These are phyloP conservation scores for Saprolegnia parasitica DNA, from an alignment of 352 stramenopile species.

Conservation along the genomic window DNA sequence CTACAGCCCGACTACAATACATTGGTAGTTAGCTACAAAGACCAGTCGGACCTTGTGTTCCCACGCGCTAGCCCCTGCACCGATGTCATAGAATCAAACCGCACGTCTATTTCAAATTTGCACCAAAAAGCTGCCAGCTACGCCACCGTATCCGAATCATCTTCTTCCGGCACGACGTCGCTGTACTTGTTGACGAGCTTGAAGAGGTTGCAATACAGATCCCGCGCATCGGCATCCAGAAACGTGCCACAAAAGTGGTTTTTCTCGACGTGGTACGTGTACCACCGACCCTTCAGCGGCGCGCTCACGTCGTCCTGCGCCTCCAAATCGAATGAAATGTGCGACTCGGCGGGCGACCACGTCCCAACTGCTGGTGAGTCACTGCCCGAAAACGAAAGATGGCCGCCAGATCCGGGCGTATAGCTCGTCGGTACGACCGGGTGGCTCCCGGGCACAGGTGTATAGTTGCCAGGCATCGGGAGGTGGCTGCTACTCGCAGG, in stretches of 20 bases:
- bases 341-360: constrained; percentile 6
- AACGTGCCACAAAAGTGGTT: constrained; percentile 35
- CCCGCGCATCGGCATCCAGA: constrained; percentile 29
- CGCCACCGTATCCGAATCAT: neutral
- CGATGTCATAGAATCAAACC: no score
- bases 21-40: no score
- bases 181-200: constrained; percentile 29
- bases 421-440: neutral
- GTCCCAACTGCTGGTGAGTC: neutral
- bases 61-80: no score
- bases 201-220: constrained; percentile 32
- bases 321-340: constrained; percentile 23
- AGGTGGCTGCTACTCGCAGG: no score
- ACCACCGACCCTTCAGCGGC: constrained; percentile 29
- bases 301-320: neutral
- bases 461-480: neutral
- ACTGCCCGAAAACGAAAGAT: neutral
- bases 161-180: neutral
- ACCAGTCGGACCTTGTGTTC: no score
- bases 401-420: no score
- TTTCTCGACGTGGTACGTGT: constrained; percentile 30
- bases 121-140: no score
- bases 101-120: no score
- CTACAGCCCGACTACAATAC: no score
- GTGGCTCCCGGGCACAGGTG: neutral